Evolutionary conservation across 2,329 filamentous ascomycete species (phyloP).

Genomic region (Fusarium austroafricanum): DNA sequence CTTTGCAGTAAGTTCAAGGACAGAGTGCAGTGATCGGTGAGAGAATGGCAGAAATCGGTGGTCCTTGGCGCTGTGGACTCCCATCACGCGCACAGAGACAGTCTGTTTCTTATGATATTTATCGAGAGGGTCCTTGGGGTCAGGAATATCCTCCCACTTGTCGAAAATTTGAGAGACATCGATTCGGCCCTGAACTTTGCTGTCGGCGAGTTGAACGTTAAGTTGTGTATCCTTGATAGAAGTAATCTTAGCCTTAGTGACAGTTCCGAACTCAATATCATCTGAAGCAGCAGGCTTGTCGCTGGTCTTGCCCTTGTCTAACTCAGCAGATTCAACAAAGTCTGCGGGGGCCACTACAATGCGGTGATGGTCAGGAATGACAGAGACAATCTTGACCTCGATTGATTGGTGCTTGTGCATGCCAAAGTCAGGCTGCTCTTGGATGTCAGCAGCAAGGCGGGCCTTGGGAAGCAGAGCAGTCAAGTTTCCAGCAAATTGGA

Average conservation of each 20-base stretch:
- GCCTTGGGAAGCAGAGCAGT: conserved; percentile 84
- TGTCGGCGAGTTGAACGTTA: conserved; percentile 86
- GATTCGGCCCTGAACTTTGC: conserved; percentile 82
- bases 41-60: conserved; percentile 93
- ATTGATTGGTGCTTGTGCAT: conserved; percentile 82
- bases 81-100: conserved; percentile 81
- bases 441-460: conserved; percentile 77
- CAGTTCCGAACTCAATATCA: conserved; percentile 78
- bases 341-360: conserved; percentile 69
- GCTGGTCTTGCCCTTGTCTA: conserved; percentile 52
- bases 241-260: conserved; percentile 81
- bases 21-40: conserved; percentile 82
- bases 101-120: conserved; percentile 78
- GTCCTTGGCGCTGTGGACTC: conserved; percentile 88
- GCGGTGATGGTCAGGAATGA: conserved; percentile 76
- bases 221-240: conserved; percentile 91
- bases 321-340: conserved; percentile 58
- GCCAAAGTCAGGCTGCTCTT: conserved; percentile 79
- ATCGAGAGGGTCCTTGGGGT: conserved; percentile 81
- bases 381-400: conserved; percentile 75
- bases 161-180: conserved; percentile 94
- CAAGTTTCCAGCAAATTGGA: conserved; percentile 85
- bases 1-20: conserved; percentile 90
- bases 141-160: conserved; percentile 84
- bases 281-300: conserved; percentile 61